Conservation (phyloP, 495 filamentous ascomycete species). For the Massariosphaeria phaeospora region DNA sequence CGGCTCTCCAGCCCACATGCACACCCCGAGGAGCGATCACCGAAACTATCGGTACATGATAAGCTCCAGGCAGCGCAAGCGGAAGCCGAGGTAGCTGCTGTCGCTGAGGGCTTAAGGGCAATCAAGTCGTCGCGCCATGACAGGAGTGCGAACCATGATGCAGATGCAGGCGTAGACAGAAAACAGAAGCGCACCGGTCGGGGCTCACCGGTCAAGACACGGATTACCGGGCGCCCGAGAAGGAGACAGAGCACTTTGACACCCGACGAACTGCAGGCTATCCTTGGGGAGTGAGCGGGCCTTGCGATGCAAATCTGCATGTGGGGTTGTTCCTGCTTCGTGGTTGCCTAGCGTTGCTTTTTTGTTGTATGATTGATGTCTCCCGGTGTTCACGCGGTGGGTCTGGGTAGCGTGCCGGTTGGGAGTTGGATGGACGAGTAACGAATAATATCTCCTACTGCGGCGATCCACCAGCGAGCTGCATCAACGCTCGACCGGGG, state of each 20-base stretch:
- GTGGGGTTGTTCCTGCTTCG: conserved; percentile 7
- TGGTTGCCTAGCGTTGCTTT: conserved; percentile 1
- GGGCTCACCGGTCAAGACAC: conserved; percentile 37
- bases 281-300: conserved; percentile 22
- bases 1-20: conserved; percentile 30
- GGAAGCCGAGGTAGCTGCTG: conserved; percentile 40
- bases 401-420: neutral
- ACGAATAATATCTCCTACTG: neutral
- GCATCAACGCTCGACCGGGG: conserved; percentile 21
- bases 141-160: conserved; percentile 15
- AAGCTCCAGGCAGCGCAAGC: conserved; percentile 41
- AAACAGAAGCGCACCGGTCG: conserved; percentile 17
- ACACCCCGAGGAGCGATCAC: conserved; percentile 34
- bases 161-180: conserved; percentile 14
- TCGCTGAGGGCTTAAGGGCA: conserved; percentile 25
- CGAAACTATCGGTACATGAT: conserved; percentile 39
- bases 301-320: too few species aligned
- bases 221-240: conserved; percentile 39
- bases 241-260: conserved; percentile 43
- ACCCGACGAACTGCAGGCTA: conserved; percentile 40
- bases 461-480: conserved; percentile 15
- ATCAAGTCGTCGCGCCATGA: neutral
- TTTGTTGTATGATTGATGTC: conserved; percentile 19
- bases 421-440: too few species aligned
- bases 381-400: neutral